Evolutionary conservation across 1,139 yeast genomes (phyloP), one percentile per base, ranked within the genome.

Genomic region (Saccharomyces hybrid): DNA sequence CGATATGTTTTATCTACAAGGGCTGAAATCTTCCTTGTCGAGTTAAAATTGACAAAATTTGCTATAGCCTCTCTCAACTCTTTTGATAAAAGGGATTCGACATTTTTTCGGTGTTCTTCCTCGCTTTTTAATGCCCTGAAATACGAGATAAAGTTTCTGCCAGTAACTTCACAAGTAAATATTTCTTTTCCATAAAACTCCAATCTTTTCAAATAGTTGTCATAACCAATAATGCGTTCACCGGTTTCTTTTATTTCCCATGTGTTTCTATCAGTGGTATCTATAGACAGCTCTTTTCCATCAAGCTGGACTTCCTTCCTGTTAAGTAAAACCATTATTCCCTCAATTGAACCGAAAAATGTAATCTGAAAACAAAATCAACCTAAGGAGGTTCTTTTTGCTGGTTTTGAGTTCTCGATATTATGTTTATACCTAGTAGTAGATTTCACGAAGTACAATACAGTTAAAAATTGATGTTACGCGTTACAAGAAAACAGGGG

Each of bases 81-180:
- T 62, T 87, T 96, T 2, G 96, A 96, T 67, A 90, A 88, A 64
- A 80, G 79, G 55, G 76, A 73, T 62, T 87, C 90, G 57, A 89
- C 86, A 57, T 79, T 82, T 54, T 74, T 73, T 62, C 82, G 78
- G 66, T 83, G 88, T 53, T 65, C 69, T 55, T 73, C 74, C 71
- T 90, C 97, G 58, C 85, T 81, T 54, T 80, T 78, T 47, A 79
- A 75, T 0, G 96, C 96, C 64, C 88, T 93, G 67, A 88, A 88
- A 67, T 79, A 89, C 1, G 95, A 85, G 55, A 88, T 76, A 62
- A 90, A 84, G 26, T 95, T 82, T 66, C 86, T 87, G 21, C 96
- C 96, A 0, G 96, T 86, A 54, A 90, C 83, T 72, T 90, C 96
- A 72, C 96, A 88, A 4, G 87, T 91, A 72, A 90, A 90, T 67